These are phyloP conservation scores for Dysphania ambrosioides DNA, from an alignment of 148 eudicot genomes.

Conservation along the genomic window DNA sequence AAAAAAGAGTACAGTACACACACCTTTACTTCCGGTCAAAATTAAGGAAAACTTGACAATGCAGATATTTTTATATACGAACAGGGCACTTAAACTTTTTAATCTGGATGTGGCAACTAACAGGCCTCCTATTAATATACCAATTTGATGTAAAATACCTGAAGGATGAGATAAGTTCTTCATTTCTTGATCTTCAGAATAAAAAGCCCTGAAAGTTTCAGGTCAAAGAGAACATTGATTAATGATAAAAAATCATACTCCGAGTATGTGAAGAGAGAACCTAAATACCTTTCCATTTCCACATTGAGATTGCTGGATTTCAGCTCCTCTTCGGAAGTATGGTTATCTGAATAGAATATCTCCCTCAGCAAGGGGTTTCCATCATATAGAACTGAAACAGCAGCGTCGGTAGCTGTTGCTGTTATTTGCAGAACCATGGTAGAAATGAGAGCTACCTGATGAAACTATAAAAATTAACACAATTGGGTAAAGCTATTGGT, in stretches of 20 bases:
- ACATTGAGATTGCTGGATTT: slow-evolving; percentile 40
- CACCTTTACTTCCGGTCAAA: too few relatives aligned
- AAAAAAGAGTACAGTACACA: too few relatives aligned
- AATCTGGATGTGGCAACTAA: neutral
- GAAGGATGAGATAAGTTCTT: slow-evolving; percentile 33
- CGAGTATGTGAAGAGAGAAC: neutral
- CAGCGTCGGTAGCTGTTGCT: slow-evolving; percentile 81
- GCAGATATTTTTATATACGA: neutral
- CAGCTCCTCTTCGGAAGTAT: slow-evolving; percentile 30
- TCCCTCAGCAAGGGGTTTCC: slow-evolving; percentile 70
- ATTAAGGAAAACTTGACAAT: too few relatives aligned
- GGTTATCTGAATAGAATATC: slow-evolving; percentile 54
- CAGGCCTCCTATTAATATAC: neutral
- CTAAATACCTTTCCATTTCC: slow-evolving; percentile 45
- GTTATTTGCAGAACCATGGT: slow-evolving; percentile 64
- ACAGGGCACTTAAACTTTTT: neutral
- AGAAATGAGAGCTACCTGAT: slow-evolving; percentile 72
- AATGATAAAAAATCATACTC: neutral
- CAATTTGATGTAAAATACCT: slow-evolving; percentile 31
- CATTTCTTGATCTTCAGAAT: slow-evolving; percentile 40
- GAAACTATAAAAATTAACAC: neutral
- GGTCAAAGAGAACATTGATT: slow-evolving; percentile 1
- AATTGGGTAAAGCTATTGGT: neutral
- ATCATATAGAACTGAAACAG: slow-evolving; percentile 65
- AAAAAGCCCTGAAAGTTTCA: slow-evolving; percentile 39